Base-by-base conservation (phyloP, 2,329 filamentous ascomycete genomes). In the Pseudogymnoascus sp. region DNA sequence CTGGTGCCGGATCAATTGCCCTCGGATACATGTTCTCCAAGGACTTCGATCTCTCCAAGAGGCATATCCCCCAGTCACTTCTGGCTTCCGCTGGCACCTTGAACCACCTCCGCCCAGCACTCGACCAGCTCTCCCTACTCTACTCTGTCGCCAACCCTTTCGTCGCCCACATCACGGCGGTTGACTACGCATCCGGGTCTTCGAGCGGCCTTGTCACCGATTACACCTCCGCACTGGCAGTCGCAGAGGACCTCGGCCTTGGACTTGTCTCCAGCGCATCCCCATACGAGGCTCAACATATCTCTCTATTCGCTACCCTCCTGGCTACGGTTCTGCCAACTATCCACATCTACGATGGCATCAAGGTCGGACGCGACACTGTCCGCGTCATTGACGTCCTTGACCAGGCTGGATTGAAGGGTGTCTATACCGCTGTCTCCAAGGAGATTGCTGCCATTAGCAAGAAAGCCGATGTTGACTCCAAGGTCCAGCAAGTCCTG, bases 11-110 rank as follows among this genome's bases (percentile, higher is more conserved):
- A 63, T 87, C 90, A 68, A 89, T 97, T 73, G 92, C 95, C 21
- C 84, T 99, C 59, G 95, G 95, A 64, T 99, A 99, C 78, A 90
- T 97, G 75, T 99, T 97, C 82, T 97, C 93, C 66, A 91, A 91
- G 72, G 95, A 99, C 78, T 97, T 96, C 72, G 93, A 97, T 75
- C 77, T 96, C 71, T 86, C 84, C 79, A 97, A 95, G 82, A 87
- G 93, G 69, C 87, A 95, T 73, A 87, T 97, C 64, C 93, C 95
- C 2, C 95, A 99, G 82, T 88, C 91, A 14, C 87, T 99, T 67
- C 78, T 99, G 67, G 93, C 92, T 8, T 91, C 92, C 2, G 93
- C 92, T 0, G 87, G 90, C 53, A 93, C 88, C 68, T 80, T 99
- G 68, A 85, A 86, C 65, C 88, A 89, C 73, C 83, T 99, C 72